phyloP scores from a whole-genome alignment of 2,329 filamentous ascomycete species.

The Fusarium tjaetaba region DNA sequence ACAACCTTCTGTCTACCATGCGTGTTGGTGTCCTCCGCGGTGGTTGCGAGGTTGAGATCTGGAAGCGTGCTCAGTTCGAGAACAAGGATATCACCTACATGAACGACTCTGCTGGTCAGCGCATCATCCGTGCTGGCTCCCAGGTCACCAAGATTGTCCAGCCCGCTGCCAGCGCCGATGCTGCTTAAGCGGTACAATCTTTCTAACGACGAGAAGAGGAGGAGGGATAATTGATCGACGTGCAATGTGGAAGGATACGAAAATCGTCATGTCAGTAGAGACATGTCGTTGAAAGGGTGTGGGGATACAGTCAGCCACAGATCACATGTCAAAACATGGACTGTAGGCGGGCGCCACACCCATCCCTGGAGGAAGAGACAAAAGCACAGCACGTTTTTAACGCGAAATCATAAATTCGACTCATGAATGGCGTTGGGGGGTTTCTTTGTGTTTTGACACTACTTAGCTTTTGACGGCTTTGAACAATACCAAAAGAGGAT shows the following conservation, averaged over 20 bases:
- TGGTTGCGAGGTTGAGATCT: slow-evolving; percentile 90
- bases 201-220: slow-evolving; percentile 29
- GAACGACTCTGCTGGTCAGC: slow-evolving; percentile 82
- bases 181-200: slow-evolving; percentile 64
- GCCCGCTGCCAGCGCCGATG: slow-evolving; percentile 84
- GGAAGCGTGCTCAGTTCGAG: slow-evolving; percentile 86
- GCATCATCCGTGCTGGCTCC: slow-evolving; percentile 84
- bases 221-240: slow-evolving; percentile 31
- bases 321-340: slow-evolving; percentile 34
- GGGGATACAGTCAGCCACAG: slow-evolving; percentile 25
- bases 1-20: slow-evolving; percentile 90
- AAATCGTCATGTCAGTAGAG: slow-evolving; percentile 13
- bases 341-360: slow-evolving; percentile 2
- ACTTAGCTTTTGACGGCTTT: slow-evolving; percentile 24
- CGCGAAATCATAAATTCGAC: slow-evolving; percentile 38
- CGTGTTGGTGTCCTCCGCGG: slow-evolving; percentile 86
- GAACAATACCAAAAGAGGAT: slow-evolving; percentile 32
- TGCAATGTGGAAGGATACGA: slow-evolving; percentile 17
- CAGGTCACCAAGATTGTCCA: slow-evolving; percentile 86
- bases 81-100: slow-evolving; percentile 84
- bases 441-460: slow-evolving; percentile 36
- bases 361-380: slow-evolving; percentile 6
- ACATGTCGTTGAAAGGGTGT: slow-evolving; percentile 29
- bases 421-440: slow-evolving; percentile 43
- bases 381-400: slow-evolving; percentile 30